A percentile compares a stretch with the other conserved stretches of the same genome.
Conservation (phyloP, 2,329 filamentous ascomycete genomes). For the Apiospora rasikravindrae region DNA sequence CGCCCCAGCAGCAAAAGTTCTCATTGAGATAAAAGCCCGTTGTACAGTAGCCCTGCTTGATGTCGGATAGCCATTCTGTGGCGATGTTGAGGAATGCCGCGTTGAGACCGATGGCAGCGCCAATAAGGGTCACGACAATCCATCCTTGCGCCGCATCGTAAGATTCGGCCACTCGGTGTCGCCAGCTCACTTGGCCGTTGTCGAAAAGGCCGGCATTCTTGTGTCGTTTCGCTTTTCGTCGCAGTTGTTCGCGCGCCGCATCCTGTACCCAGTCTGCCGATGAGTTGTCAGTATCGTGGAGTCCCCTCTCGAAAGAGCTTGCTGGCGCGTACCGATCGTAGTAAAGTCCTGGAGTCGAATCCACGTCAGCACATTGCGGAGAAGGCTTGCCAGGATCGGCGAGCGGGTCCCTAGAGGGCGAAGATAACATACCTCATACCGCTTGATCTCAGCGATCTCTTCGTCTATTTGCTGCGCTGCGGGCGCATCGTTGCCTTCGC, state of each 20-base stretch:
- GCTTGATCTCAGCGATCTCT: constrained; percentile 96
- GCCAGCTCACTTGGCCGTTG: constrained; percentile 74
- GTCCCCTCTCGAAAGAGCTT: neutral
- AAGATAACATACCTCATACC: constrained; percentile 73
- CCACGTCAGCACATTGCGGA: constrained; percentile 19
- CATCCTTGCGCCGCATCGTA: constrained; percentile 98
- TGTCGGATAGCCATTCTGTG: constrained; percentile 95
- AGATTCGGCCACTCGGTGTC: constrained; percentile 78
- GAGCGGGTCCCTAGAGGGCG: neutral
- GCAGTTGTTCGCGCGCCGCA: constrained; percentile 85
- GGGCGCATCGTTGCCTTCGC: constrained; percentile 57
- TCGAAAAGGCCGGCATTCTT: constrained; percentile 72
- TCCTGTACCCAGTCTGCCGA: constrained; percentile 93
- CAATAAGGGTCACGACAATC: constrained; percentile 95
- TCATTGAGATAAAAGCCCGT: constrained; percentile 98
- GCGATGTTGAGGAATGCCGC: constrained; percentile 93
- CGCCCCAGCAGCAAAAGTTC: constrained; percentile 97
- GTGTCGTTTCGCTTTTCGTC: constrained; percentile 76
- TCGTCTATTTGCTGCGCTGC: constrained; percentile 80
- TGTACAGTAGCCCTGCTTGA: constrained; percentile 94
- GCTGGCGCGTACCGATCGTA: constrained; percentile 71
- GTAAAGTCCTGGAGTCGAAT: constrained; percentile 75
- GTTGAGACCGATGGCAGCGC: constrained; percentile 90
- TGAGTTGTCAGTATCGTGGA: neutral
- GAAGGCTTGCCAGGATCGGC: neutral